Conservation (phyloP, 169 alveolate genomes). For the Amoebophrya sp. region DNA sequence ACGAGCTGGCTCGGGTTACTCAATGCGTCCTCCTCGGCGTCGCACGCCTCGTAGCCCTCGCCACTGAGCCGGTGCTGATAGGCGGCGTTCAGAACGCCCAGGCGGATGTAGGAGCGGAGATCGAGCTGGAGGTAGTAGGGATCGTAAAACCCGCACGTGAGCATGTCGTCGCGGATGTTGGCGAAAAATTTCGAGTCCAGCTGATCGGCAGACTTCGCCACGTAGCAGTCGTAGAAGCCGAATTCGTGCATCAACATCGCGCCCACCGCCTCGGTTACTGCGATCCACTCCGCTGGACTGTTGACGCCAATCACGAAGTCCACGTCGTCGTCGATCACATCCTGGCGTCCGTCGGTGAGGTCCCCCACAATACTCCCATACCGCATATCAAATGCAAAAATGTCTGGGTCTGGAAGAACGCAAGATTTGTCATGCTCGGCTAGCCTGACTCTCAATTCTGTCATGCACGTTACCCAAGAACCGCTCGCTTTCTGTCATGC, state of each 20-base stretch:
- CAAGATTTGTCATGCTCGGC: too few species aligned
- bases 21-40: not conserved
- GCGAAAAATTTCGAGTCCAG: not conserved
- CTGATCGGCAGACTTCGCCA: not conserved
- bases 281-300: not conserved
- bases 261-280: not conserved
- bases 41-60: not conserved
- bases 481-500: too few species aligned
- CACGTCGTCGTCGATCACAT: not conserved
- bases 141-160: not conserved
- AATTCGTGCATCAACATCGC: not conserved
- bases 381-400: not conserved
- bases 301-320: not conserved
- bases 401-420: not conserved
- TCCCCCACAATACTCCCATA: not conserved
- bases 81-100: not conserved
- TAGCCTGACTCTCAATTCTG: too few species aligned
- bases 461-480: too few species aligned
- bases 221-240: not conserved
- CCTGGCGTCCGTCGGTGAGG: not conserved
- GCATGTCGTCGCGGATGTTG: not conserved
- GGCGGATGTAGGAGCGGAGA: not conserved
- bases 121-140: not conserved
- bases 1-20: not conserved
- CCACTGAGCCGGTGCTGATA: not conserved